Evolutionary conservation across 2,329 filamentous ascomycete species (phyloP).

Genomic region (Nothophoma quercina): DNA sequence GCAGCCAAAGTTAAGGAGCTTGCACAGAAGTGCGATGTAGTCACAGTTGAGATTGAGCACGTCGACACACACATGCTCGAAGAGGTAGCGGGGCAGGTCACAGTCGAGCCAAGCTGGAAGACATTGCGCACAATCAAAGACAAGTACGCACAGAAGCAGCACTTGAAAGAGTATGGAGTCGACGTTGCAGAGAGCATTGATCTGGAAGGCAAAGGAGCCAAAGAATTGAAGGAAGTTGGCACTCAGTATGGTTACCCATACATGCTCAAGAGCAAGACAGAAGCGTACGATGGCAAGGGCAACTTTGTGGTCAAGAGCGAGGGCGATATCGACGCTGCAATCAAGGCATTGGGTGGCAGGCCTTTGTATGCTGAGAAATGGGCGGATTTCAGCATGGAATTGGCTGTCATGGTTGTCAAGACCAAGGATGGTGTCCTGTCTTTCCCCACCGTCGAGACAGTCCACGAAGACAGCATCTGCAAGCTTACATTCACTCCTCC

Average conservation of each 20-base stretch:
- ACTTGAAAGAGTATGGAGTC: conserved; percentile 72
- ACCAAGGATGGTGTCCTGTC: conserved; percentile 77
- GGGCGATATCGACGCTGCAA: conserved; percentile 69
- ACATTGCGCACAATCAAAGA: conserved; percentile 91
- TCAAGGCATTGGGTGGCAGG: conserved; percentile 69
- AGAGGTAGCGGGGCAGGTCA: conserved; percentile 74
- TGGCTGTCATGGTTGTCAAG: conserved; percentile 94
- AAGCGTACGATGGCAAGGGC: conserved; percentile 90
- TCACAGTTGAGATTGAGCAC: conserved; percentile 96
- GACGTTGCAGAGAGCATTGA: conserved; percentile 75
- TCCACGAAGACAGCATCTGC: conserved; percentile 95
- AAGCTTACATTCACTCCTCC: conserved; percentile 90
- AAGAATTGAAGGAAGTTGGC: conserved; percentile 70
- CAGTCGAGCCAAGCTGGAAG: conserved; percentile 80
- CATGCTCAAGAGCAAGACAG: conserved; percentile 91
- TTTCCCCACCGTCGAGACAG: conserved; percentile 91
- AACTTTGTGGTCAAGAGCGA: conserved; percentile 71
- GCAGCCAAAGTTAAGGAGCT: conserved; percentile 78
- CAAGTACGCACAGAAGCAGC: conserved; percentile 89
- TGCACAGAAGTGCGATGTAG: conserved; percentile 77
- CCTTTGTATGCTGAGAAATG: conserved; percentile 90
- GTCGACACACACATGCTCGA: conserved; percentile 89
- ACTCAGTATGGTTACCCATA: conserved; percentile 77
- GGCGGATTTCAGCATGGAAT: conserved; percentile 82
- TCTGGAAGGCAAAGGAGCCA: conserved; percentile 65